Conservation (phyloP, 805 yeast species). For the Metschnikowia reukaufii region DNA sequence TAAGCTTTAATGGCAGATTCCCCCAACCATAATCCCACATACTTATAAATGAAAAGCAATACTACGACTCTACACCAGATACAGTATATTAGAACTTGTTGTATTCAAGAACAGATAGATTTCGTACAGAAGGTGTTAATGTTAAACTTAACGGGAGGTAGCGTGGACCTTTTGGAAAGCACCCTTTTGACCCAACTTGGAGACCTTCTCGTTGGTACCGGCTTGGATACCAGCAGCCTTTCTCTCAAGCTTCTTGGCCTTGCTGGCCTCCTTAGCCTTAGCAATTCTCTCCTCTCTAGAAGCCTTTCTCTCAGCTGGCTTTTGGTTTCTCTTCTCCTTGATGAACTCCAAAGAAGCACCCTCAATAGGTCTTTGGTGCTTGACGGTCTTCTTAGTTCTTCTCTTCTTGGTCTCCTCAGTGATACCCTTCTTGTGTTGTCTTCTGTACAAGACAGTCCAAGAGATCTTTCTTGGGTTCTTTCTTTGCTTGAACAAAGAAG, state of each 20-base stretch:
- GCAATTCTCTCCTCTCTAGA: conserved; percentile 88
- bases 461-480: conserved; percentile 99
- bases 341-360: conserved; percentile 99
- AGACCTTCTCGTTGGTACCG: conserved; percentile 49
- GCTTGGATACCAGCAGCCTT: conserved; percentile 83
- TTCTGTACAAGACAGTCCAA: conserved; percentile 99
- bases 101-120: conserved; percentile 13
- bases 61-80: not conserved
- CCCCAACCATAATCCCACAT: not conserved
- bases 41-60: not conserved
- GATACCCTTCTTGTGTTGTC: conserved; percentile 99
- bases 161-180: conserved; percentile 96
- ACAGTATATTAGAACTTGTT: conserved; percentile 12
- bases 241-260: conserved; percentile 91
- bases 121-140: conserved; percentile 10
- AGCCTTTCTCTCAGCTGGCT: conserved; percentile 98
- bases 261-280: conserved; percentile 84
- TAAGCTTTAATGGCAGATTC: conserved; percentile 1
- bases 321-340: conserved; percentile 94
- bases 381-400: conserved; percentile 96
- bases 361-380: conserved; percentile 98
- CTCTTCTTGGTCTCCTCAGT: conserved; percentile 97
- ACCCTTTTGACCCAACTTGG: conserved; percentile 98
- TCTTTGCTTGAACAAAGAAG: conserved; percentile 98
- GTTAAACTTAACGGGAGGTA: conserved; percentile 78